These are phyloP conservation scores for Blastobotrys terrestris DNA, from an alignment of 805 yeast species.

Conservation along the genomic window DNA sequence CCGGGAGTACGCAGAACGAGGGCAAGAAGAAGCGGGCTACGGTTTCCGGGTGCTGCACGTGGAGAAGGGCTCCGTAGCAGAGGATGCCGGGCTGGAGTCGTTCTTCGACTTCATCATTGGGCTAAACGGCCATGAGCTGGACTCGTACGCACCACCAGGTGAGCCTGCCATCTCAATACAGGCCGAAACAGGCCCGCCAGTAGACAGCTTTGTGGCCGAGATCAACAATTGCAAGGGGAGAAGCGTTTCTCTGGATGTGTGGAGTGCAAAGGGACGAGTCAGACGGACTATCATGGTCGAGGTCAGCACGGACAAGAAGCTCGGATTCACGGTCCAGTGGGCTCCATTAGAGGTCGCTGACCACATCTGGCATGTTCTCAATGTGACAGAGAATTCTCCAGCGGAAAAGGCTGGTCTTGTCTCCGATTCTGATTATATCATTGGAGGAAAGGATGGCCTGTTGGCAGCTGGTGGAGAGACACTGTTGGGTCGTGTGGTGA, in stretches of 20 bases:
- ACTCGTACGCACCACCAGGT: neutral
- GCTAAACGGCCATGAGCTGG: constrained; percentile 58
- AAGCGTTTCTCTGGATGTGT: constrained; percentile 53
- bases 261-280: constrained; percentile 76
- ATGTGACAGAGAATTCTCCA: constrained; percentile 68
- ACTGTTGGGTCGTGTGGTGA: constrained; percentile 58
- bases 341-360: constrained; percentile 70
- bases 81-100: constrained; percentile 58
- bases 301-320: constrained; percentile 8
- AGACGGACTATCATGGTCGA: constrained; percentile 29
- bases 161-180: neutral
- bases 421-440: constrained; percentile 81
- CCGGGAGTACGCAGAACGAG: constrained; percentile 4
- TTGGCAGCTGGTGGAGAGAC: constrained; percentile 85
- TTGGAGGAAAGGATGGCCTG: constrained; percentile 83
- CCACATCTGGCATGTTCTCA: constrained; percentile 79
- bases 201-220: constrained; percentile 35
- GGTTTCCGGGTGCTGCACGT: constrained; percentile 59
- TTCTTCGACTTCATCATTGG: constrained; percentile 87
- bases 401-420: constrained; percentile 77
- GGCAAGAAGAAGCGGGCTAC: neutral
- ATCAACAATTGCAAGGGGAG: constrained; percentile 36
- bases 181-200: constrained; percentile 17
- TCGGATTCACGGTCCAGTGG: constrained; percentile 60
- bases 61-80: constrained; percentile 41